Percentiles rank a stretch among this genome's conserved stretches.
Conservation (phyloP, 2,329 filamentous ascomycete species). For the Helminthosporium solani region DNA sequence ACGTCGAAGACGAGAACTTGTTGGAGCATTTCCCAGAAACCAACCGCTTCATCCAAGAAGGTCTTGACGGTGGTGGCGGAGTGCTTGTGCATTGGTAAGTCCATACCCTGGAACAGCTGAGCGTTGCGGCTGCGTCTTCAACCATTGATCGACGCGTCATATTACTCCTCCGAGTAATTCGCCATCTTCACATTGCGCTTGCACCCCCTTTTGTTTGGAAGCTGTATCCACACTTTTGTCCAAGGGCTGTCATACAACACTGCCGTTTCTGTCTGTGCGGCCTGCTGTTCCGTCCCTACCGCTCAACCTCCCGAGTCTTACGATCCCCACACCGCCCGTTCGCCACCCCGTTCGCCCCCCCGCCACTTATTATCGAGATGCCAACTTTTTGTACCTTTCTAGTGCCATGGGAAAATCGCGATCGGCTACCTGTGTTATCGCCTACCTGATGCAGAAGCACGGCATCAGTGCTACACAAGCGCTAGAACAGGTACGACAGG, state of each 20-base stretch:
- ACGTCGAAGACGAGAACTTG: slow-evolving; percentile 86
- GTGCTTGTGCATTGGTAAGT: slow-evolving; percentile 73
- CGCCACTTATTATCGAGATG: slow-evolving; percentile 34
- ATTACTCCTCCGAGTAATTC: slow-evolving; percentile 34
- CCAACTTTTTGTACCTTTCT: slow-evolving; percentile 36
- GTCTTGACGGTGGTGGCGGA: slow-evolving; percentile 61
- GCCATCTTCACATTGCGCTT: slow-evolving; percentile 30
- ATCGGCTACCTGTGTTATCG: slow-evolving; percentile 79
- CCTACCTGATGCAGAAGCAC: slow-evolving; percentile 71
- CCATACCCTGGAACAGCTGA: slow-evolving; percentile 37
- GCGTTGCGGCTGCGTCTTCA: slow-evolving; percentile 31
- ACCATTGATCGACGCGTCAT: slow-evolving; percentile 29
- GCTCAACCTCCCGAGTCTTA: slow-evolving; percentile 18
- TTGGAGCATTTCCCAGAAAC: slow-evolving; percentile 76
- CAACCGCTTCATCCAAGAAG: slow-evolving; percentile 80
- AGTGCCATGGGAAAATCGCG: slow-evolving; percentile 97
- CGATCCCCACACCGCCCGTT: slow-evolving; percentile 37
- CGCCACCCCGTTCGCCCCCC: slow-evolving; percentile 29
- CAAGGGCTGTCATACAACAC: slow-evolving; percentile 7
- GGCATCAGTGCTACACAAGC: slow-evolving; percentile 61
- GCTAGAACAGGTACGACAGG: slow-evolving; percentile 66
- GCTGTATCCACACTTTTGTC: slow-evolving; percentile 1
- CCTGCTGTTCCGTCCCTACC: slow-evolving; percentile 16
- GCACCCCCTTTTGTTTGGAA: background rate
- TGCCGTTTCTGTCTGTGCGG: slow-evolving; percentile 22